These are phyloP conservation scores for Ophiorrhiza pumila DNA, from an alignment of 257 asterid genomes.

Conservation along the genomic window DNA sequence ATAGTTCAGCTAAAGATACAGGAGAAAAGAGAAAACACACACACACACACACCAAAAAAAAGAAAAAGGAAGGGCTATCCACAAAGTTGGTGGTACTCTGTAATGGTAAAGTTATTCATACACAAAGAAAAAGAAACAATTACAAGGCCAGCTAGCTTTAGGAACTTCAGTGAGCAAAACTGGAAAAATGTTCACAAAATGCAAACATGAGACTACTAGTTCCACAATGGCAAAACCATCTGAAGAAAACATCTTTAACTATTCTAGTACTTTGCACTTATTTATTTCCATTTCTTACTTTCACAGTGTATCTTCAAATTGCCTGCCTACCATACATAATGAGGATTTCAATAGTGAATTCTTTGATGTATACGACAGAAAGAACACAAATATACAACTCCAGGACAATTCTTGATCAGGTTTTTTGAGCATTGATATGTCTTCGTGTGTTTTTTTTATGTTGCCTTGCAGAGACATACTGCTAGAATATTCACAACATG, in stretches of 20 bases:
- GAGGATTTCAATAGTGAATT: not conserved
- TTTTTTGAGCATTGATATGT: too few species aligned
- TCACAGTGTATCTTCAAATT: too few species aligned
- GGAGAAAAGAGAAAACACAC: too few species aligned
- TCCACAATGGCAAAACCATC: not conserved
- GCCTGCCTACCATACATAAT: not conserved
- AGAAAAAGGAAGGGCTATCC: not conserved
- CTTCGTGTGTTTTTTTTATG: not conserved
- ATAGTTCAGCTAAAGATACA: too few species aligned
- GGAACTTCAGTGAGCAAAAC: too few species aligned
- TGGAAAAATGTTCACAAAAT: not conserved
- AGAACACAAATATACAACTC: not conserved
- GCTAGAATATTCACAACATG: conserved; percentile 31
- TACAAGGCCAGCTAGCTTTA: too few species aligned
- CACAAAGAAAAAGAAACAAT: too few species aligned
- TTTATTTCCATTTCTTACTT: not conserved
- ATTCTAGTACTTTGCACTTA: too few species aligned
- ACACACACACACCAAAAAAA: too few species aligned
- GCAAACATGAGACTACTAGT: not conserved
- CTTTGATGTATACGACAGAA: not conserved
- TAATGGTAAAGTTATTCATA: too few species aligned
- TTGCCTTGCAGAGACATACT: conserved; percentile 23
- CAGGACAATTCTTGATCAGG: too few species aligned
- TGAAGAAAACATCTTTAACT: not conserved
- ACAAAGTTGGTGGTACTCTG: not conserved